A percentile compares a stretch with the other conserved stretches of the same genome.
Conservation (phyloP, 106 monocot genomes). For the Narthecium ossifragum region DNA sequence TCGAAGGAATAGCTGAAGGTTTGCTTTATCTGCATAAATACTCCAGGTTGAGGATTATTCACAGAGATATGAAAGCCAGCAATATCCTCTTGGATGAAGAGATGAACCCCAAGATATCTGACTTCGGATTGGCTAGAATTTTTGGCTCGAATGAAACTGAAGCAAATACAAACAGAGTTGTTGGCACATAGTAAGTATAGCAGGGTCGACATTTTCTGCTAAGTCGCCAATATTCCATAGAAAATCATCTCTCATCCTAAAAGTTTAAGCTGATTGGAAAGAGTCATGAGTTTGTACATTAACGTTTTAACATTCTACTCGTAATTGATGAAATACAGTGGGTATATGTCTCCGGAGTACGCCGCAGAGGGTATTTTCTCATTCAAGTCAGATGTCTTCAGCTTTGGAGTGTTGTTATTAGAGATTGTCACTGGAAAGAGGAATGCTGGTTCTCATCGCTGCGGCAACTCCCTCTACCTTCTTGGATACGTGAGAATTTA, state of each 20-base stretch:
- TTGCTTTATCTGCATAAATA: neutral
- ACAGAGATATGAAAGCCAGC: neutral
- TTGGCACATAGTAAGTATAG: neutral
- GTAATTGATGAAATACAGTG: neutral
- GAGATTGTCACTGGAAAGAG: conserved; percentile 1
- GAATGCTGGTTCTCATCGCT: neutral
- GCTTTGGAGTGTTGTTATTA: neutral
- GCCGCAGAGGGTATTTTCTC: neutral
- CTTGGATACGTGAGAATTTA: conserved; percentile 1
- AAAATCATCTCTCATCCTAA: no score
- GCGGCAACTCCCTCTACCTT: neutral
- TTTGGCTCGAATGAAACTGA: neutral
- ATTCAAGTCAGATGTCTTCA: neutral
- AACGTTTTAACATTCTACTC: no score
- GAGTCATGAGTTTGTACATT: no score
- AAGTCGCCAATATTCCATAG: neutral
- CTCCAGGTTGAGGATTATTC: neutral
- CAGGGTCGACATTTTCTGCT: neutral
- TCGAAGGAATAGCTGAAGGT: conserved; percentile 1
- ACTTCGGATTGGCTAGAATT: conserved; percentile 1
- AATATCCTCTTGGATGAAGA: neutral
- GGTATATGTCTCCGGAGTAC: neutral
- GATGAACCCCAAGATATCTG: neutral
- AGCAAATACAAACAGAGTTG: neutral
- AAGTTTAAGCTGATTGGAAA: neutral